phyloP scores from a whole-genome alignment of 2,329 filamentous ascomycete species.

The Neonectria sp. region DNA sequence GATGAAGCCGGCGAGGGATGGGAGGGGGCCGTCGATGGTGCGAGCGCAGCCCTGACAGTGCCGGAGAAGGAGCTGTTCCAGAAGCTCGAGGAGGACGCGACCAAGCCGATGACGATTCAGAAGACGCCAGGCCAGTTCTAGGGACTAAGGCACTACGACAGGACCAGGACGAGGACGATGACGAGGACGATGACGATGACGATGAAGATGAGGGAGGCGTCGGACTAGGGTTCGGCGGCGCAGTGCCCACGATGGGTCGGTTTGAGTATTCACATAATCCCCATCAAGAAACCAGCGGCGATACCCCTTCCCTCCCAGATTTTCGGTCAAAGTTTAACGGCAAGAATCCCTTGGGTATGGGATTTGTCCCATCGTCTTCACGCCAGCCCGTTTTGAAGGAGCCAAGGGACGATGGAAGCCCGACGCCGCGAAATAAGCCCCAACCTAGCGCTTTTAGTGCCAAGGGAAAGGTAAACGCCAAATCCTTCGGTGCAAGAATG shows the following conservation, averaged over 20 bases:
- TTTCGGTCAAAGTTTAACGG: constrained; percentile 57
- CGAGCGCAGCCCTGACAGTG: too few species aligned
- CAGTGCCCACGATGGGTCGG: constrained; percentile 36
- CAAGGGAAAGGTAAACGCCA: constrained; percentile 67
- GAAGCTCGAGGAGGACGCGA: constrained; percentile 30
- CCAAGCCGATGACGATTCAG: constrained; percentile 56
- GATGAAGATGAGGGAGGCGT: constrained; percentile 60
- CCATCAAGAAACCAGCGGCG: constrained; percentile 42
- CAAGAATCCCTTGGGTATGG: constrained; percentile 67
- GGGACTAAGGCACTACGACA: constrained; percentile 50
- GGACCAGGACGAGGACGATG: constrained; percentile 47
- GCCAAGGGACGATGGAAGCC: constrained; percentile 56
- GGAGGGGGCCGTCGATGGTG: too few species aligned
- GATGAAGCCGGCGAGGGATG: too few species aligned
- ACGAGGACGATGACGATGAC: constrained; percentile 50
- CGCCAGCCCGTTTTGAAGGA: constrained; percentile 68
- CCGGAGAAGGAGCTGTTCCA: too few species aligned
- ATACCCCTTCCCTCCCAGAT: constrained; percentile 37
- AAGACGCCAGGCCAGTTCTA: constrained; percentile 48
- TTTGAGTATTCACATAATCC: constrained; percentile 40
- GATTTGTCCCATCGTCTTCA: constrained; percentile 76
- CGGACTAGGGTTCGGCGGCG: constrained; percentile 57
- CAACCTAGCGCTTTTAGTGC: constrained; percentile 69
- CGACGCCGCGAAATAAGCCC: constrained; percentile 55
- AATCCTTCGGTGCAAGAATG: constrained; percentile 93